Percentiles rank a stretch among this genome's conserved stretches.
These are phyloP conservation scores for Potentilla sterilis DNA, from an alignment of 306 rosid genomes.

Conservation along the genomic window DNA sequence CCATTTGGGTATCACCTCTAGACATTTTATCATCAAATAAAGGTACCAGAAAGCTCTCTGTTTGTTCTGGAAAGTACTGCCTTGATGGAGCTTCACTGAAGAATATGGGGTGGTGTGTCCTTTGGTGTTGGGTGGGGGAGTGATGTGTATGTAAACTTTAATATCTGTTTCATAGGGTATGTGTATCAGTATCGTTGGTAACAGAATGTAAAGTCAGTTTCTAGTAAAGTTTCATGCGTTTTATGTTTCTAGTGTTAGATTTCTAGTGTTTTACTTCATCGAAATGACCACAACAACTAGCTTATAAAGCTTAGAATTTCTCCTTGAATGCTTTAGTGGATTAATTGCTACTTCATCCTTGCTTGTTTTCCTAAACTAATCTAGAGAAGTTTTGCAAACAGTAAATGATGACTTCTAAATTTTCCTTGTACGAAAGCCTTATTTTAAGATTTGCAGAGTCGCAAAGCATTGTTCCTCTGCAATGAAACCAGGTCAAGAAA, in stretches of 20 bases:
- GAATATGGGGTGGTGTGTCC: slow-evolving; percentile 16
- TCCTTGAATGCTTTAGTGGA: neutral
- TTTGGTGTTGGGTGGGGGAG: neutral
- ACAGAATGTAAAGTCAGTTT: slow-evolving; percentile 25
- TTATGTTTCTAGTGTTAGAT: slow-evolving; percentile 19
- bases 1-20: slow-evolving; percentile 21
- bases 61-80: slow-evolving; percentile 21
- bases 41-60: slow-evolving; percentile 13
- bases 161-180: slow-evolving; percentile 18
- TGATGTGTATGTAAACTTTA: slow-evolving; percentile 15
- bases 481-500: neutral
- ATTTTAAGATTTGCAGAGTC: neutral
- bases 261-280: neutral
- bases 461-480: neutral
- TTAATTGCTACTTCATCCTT: neutral
- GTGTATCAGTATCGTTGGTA: slow-evolving; percentile 29
- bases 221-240: slow-evolving; percentile 12
- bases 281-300: neutral
- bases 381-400: neutral
- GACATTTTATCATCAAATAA: slow-evolving; percentile 26
- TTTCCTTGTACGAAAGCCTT: neutral
- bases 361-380: neutral
- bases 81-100: slow-evolving; percentile 15
- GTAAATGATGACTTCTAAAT: neutral
- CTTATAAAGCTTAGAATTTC: neutral